phyloP scores from a whole-genome alignment of 768 basidiomycete genomes.

The Kwoniella botswanensis region DNA sequence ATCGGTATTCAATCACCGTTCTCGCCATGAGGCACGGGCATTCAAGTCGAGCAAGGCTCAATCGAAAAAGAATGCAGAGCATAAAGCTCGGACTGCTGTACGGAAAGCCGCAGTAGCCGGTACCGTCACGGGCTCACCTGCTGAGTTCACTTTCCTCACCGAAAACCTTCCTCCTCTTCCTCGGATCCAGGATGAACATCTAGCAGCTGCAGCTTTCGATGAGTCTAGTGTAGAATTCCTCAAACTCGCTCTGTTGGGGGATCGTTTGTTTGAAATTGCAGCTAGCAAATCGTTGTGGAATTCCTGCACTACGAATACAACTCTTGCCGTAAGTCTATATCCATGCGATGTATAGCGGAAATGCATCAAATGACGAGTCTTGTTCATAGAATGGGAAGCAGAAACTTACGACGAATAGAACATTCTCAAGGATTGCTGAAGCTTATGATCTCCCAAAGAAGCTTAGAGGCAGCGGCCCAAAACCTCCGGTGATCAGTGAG shows the following conservation, averaged over 20 bases:
- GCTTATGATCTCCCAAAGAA: conserved; percentile 2
- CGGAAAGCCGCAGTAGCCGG: neutral
- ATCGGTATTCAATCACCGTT: too few species aligned
- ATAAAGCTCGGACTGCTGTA: too few species aligned
- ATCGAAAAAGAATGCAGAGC: too few species aligned
- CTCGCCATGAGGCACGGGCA: too few species aligned
- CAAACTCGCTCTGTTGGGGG: conserved; percentile 3
- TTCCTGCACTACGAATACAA: neutral
- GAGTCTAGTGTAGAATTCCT: neutral
- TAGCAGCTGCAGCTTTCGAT: neutral
- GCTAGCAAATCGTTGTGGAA: conserved; percentile 5
- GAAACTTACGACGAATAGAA: conserved; percentile 3
- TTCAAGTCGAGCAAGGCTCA: too few species aligned
- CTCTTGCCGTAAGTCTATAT: conserved; percentile 3
- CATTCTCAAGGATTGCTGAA: conserved; percentile 2
- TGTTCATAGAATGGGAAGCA: neutral
- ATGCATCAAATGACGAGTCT: neutral
- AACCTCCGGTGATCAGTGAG: neutral
- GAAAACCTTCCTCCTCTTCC: conserved; percentile 14
- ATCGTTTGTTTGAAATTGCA: conserved; percentile 4
- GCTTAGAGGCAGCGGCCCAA: neutral
- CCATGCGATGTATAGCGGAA: neutral
- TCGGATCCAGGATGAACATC: neutral
- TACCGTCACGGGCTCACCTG: neutral
- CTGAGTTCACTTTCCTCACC: neutral